Evolutionary conservation across 2,329 filamentous ascomycete species (phyloP).

Genomic region (Raffaelea albimanens): DNA sequence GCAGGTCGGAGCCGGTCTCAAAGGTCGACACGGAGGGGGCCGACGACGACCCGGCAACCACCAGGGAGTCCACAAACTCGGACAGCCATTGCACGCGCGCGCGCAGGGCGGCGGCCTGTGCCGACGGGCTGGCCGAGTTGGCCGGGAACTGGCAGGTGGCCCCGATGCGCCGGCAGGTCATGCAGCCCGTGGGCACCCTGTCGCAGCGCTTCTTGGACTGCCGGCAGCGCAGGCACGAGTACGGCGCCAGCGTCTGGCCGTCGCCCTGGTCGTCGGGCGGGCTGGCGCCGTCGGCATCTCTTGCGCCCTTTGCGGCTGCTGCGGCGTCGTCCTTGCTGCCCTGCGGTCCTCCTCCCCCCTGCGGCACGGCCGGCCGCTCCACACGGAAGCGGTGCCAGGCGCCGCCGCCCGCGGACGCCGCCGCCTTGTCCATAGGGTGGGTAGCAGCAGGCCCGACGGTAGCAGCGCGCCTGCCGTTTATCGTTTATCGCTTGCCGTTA

Average conservation of each 20-base stretch:
- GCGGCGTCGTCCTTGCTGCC: too few species aligned
- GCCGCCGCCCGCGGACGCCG: too few species aligned
- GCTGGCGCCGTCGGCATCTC: too few species aligned
- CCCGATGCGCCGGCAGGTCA: constrained; percentile 28
- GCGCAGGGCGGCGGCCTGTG: constrained; percentile 26
- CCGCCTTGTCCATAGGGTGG: too few species aligned
- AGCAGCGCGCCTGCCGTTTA: too few species aligned
- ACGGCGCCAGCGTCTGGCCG: constrained; percentile 7
- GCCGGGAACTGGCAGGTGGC: constrained; percentile 27
- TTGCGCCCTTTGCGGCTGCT: too few species aligned
- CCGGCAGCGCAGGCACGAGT: constrained; percentile 31
- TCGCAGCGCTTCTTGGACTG: constrained; percentile 37
- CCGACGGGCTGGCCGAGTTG: constrained; percentile 19
- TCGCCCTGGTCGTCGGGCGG: too few species aligned
- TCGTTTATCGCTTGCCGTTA: too few species aligned
- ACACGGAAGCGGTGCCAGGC: not conserved
- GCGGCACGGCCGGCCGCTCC: too few species aligned
- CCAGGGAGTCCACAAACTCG: constrained; percentile 23
- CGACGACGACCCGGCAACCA: constrained; percentile 16
- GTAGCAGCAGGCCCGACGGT: too few species aligned
- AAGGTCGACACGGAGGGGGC: constrained; percentile 19
- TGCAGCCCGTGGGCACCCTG: constrained; percentile 29
- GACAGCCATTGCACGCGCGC: constrained; percentile 31
- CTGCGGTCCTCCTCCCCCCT: too few species aligned
- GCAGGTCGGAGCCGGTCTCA: constrained; percentile 24